These are phyloP conservation scores for Lolium perenne DNA, from an alignment of 176 grass and related monocot genomes.

Conservation along the genomic window DNA sequence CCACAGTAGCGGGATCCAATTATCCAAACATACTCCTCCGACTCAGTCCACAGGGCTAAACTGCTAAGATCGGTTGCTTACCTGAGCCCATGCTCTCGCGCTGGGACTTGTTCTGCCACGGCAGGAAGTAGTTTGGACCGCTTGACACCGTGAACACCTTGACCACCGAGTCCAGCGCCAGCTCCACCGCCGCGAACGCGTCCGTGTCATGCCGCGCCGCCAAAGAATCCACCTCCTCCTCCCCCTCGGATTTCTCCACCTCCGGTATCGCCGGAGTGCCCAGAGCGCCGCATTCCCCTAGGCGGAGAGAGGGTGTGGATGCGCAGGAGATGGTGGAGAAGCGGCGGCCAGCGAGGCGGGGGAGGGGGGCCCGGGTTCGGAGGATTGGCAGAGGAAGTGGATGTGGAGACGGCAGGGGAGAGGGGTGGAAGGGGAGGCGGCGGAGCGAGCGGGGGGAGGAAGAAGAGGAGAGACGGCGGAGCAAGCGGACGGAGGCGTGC, in stretches of 20 bases:
- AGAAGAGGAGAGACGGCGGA: conserved; percentile 52
- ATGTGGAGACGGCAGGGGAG: background rate
- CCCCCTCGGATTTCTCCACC: conserved; percentile 5
- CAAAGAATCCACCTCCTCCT: conserved; percentile 37
- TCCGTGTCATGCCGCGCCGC: conserved; percentile 67
- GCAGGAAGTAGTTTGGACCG: conserved; percentile 93
- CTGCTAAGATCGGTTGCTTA: conserved; percentile 36
- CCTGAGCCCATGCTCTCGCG: conserved; percentile 97
- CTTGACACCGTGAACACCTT: conserved; percentile 99
- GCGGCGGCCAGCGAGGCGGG: conserved; percentile 32
- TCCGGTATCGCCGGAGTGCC: conserved; percentile 25
- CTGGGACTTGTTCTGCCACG: conserved; percentile 99
- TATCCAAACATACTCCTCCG: conserved; percentile 28
- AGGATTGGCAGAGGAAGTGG: conserved; percentile 31
- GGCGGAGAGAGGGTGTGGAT: background rate
- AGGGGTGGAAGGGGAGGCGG: conserved; percentile 4
- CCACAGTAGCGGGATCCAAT: background rate
- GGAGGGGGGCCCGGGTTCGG: conserved; percentile 40
- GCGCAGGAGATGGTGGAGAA: conserved; percentile 30
- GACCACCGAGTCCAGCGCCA: conserved; percentile 93
- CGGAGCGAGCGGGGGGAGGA: conserved; percentile 1
- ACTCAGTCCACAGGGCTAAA: background rate
- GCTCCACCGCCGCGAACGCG: conserved; percentile 82
- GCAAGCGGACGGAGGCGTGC: conserved; percentile 55
- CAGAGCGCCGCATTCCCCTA: conserved; percentile 36